Evolutionary conservation across 306 rosid genomes (phyloP).

Genomic region (Datisca glomerata): DNA sequence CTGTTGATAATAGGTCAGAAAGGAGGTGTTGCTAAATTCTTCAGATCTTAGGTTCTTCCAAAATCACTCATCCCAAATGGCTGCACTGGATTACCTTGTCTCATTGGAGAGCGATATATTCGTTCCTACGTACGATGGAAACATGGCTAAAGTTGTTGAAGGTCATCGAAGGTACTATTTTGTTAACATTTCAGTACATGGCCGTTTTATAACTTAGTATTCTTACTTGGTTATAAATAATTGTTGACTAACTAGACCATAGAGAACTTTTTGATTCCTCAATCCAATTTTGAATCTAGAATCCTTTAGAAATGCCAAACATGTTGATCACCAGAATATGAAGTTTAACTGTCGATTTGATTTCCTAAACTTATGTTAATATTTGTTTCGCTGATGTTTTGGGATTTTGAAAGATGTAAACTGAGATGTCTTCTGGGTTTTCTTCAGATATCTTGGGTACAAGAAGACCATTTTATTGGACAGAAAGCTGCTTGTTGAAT

Average conservation of each 20-base stretch:
- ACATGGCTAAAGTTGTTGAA: conserved; percentile 99
- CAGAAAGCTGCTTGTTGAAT: conserved; percentile 66
- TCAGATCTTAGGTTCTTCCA: conserved; percentile 79
- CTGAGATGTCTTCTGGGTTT: background rate
- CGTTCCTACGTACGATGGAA: conserved; percentile 96
- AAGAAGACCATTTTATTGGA: conserved; percentile 74
- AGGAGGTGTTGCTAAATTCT: conserved; percentile 78
- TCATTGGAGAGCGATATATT: conserved; percentile 92
- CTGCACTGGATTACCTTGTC: conserved; percentile 94
- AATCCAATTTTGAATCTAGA: too few relatives aligned
- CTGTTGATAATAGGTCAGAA: conserved; percentile 62
- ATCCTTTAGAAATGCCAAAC: too few relatives aligned
- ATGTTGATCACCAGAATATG: too few relatives aligned
- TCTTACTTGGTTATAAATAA: too few relatives aligned
- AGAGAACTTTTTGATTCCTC: too few relatives aligned
- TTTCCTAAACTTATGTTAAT: too few relatives aligned
- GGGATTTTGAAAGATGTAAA: too few relatives aligned
- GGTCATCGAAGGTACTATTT: conserved; percentile 89
- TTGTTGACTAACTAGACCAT: too few relatives aligned
- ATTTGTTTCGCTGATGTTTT: background rate
- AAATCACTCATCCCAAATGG: conserved; percentile 99
- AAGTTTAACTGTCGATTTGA: too few relatives aligned
- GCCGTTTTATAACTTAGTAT: too few relatives aligned
- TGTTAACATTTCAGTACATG: too few relatives aligned
- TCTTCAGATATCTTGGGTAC: conserved; percentile 71